Percentiles rank a stretch among this genome's conserved stretches.
Evolutionary conservation across 23 red algal genomes (phyloP).

Genomic region (Chondrus crispus): DNA sequence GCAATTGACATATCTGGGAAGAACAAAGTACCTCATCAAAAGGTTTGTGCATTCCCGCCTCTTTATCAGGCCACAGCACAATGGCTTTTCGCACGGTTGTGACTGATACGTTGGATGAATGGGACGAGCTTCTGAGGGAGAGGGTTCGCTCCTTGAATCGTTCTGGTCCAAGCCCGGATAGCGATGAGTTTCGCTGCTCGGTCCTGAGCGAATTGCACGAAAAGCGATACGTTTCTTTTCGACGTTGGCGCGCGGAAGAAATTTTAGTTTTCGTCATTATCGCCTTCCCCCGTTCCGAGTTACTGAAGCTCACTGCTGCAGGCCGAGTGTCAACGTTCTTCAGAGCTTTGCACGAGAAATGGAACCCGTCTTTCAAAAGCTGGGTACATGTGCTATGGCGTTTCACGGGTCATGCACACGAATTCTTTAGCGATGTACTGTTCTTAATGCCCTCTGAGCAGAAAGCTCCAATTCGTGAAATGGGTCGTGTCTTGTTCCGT

Average conservation of each 20-base stretch:
- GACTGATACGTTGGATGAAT: background rate
- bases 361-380: constrained; percentile 21
- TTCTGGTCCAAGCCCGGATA: background rate
- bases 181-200: background rate
- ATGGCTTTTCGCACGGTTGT: background rate
- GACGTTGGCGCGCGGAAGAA: background rate
- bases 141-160: background rate
- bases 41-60: too few relatives aligned
- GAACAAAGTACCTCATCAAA: too few relatives aligned
- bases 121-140: background rate
- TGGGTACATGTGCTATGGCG: constrained; percentile 13
- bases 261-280: background rate
- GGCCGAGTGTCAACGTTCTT: background rate
- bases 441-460: constrained; percentile 6
- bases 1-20: too few relatives aligned
- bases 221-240: background rate
- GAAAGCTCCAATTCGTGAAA: background rate
- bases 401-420: background rate
- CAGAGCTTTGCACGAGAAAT: background rate
- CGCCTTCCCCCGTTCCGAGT: background rate
- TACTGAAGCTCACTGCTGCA: background rate
- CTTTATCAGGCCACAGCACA: too few relatives aligned
- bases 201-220: background rate
- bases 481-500: constrained; percentile 20
- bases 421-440: constrained; percentile 30